phyloP scores from a whole-genome alignment of 2,329 filamentous ascomycete species.

The Neodidymelliopsis sp. region DNA sequence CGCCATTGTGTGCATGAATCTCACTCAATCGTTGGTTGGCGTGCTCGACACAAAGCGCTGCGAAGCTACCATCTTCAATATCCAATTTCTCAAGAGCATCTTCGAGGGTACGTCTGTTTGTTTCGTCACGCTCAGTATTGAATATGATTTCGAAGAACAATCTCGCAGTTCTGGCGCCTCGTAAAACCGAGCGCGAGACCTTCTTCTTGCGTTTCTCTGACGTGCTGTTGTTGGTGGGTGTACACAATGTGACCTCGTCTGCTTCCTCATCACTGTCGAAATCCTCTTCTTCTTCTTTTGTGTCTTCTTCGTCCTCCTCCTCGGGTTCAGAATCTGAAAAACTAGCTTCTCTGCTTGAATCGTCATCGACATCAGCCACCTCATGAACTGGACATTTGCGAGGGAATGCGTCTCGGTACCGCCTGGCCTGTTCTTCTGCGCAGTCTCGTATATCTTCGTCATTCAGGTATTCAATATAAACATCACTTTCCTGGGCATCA shows the following conservation, averaged over 20 bases:
- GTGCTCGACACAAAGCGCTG: neutral
- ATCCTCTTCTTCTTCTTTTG: neutral
- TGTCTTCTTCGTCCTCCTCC: neutral
- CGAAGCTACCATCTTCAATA: slow-evolving; percentile 7
- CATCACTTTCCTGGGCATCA: slow-evolving; percentile 12
- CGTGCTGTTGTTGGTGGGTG: neutral
- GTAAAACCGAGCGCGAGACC: neutral
- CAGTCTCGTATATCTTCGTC: slow-evolving; percentile 2
- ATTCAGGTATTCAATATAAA: slow-evolving; percentile 7
- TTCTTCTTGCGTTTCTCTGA: neutral
- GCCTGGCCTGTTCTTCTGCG: slow-evolving; percentile 11
- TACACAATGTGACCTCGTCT: neutral
- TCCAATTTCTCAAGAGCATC: slow-evolving; percentile 1
- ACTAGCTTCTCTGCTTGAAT: too few relatives aligned
- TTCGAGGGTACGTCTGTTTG: neutral
- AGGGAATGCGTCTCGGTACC: slow-evolving; percentile 5
- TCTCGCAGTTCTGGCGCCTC: slow-evolving; percentile 12
- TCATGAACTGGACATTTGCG: neutral
- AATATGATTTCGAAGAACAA: slow-evolving; percentile 23
- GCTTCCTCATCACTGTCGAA: neutral
- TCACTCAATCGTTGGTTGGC: neutral
- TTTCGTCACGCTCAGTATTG: neutral
- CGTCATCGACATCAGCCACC: neutral
- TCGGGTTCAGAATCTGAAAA: neutral
- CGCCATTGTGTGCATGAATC: neutral